Evolutionary conservation across 768 basidiomycete species (phyloP), one percentile per base, ranked within the genome.

Genomic region (Phlebiopsis gigantea): DNA sequence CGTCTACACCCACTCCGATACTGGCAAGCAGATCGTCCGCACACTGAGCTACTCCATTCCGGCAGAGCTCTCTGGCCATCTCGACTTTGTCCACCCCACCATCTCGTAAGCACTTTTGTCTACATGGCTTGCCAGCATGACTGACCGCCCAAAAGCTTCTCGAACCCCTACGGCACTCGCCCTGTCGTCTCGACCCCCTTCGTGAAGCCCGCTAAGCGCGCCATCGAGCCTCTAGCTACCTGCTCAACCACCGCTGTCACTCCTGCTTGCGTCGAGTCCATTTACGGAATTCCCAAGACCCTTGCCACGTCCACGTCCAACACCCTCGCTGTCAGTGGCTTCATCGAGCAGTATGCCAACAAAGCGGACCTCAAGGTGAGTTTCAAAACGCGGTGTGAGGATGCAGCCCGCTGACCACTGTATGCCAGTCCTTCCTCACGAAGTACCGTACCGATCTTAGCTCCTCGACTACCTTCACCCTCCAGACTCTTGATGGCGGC

Each of bases 351-450:
- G 51, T 69, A 52, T 43, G 69, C 69, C 19, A 69, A 70, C 56
- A 9, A 51, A 22, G 47, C 50, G 0, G 71, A 74, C 56, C 62
- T 73, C 17, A 56, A 65, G 56, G 54, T 58, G 26, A 82, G 80
- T 42, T 5, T 51, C 1, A 21, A 6, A n/a, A 24, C 30, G 30
- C 50, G 24, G n/a, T 39, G 22, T n/a, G 10, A 31, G 31, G 3
- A 5, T 24, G 28, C 28, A 1, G 15, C 4, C 30, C 15, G 21
- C 24, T 39, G 31, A 51, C 12, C 5, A 14, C 1, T 22, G 9
- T 31, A 2, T 24, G 74, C 75, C 21, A 75, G 88, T 28, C 73
- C 77, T 47, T 83, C 85, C 81, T 62, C n/a, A 41, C 53, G 29
- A 53, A 19, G 24, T 41, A 19, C 17, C 59, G 62, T 10, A 6